These are phyloP conservation scores for Hyaloperonospora arabidopsidis DNA, from an alignment of 352 stramenopile genomes.

Conservation along the genomic window DNA sequence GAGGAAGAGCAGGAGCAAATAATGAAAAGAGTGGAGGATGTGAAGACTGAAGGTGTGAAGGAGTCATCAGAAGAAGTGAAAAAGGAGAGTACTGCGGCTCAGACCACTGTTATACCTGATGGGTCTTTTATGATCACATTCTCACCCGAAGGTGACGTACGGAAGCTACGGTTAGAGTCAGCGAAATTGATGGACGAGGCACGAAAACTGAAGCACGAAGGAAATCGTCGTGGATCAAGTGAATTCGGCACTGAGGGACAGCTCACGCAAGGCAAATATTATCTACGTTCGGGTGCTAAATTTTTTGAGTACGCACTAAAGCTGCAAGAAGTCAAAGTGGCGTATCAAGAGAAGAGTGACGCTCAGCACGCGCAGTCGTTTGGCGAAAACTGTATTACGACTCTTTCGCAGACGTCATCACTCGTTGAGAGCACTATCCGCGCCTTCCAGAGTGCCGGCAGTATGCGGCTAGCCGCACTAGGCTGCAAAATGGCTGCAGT, in stretches of 20 bases:
- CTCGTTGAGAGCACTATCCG: constrained; percentile 76
- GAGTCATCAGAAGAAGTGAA: constrained; percentile 21
- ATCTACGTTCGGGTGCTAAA: constrained; percentile 68
- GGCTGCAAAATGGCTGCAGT: constrained; percentile 81
- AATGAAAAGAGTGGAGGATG: constrained; percentile 21
- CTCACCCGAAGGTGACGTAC: constrained; percentile 34
- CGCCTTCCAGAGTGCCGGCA: constrained; percentile 50
- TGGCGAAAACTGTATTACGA: constrained; percentile 60
- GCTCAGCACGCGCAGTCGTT: constrained; percentile 48
- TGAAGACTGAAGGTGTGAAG: constrained; percentile 36
- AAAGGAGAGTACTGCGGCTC: constrained; percentile 13
- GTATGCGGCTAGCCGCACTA: constrained; percentile 55
- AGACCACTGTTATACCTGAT: constrained; percentile 10
- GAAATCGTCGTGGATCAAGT: constrained; percentile 45
- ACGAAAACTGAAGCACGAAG: constrained; percentile 73
- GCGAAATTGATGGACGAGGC: constrained; percentile 57
- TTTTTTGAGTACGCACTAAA: constrained; percentile 82
- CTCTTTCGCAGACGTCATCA: constrained; percentile 63
- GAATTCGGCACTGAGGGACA: constrained; percentile 39
- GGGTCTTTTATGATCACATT: constrained; percentile 48
- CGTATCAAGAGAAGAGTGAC: constrained; percentile 65
- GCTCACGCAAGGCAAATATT: constrained; percentile 61
- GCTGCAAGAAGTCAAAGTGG: constrained; percentile 71
- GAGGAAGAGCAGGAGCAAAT: constrained; percentile 20
- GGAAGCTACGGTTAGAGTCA: constrained; percentile 44